Percentiles rank a stretch among this genome's conserved stretches.
Evolutionary conservation across 148 eudicot species (phyloP).

Genomic region (Chenopodium formosanum): DNA sequence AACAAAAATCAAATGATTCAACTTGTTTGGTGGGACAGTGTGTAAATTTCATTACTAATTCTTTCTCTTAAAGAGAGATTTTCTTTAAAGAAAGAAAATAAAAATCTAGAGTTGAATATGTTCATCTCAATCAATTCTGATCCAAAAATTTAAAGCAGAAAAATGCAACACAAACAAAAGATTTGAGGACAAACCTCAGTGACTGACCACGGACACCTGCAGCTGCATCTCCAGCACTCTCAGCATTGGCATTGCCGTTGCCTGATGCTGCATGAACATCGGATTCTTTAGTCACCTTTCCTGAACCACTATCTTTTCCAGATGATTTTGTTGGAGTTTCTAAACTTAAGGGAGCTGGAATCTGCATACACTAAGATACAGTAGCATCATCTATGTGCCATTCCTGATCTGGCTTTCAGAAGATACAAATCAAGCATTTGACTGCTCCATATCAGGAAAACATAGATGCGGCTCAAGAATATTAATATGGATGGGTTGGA

Average conservation of each 20-base stretch:
- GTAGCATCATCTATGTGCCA: conserved; percentile 21
- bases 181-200: conserved; percentile 38
- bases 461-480: neutral
- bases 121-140: neutral
- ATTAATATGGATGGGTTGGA: neutral
- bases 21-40: neutral
- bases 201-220: conserved; percentile 33
- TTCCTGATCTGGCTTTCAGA: conserved; percentile 1
- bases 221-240: conserved; percentile 40
- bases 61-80: neutral
- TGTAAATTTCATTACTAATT: neutral
- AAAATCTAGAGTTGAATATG: neutral
- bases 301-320: conserved; percentile 38
- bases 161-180: neutral
- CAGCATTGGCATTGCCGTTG: conserved; percentile 32
- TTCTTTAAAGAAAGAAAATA: neutral
- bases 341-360: conserved; percentile 40
- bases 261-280: conserved; percentile 33
- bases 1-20: neutral
- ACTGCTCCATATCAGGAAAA: conserved; percentile 2
- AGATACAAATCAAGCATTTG: conserved; percentile 12
- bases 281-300: conserved; percentile 43
- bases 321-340: conserved; percentile 40
- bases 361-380: conserved; percentile 41
- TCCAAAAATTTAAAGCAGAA: neutral